phyloP scores from a whole-genome alignment of 495 filamentous ascomycete genomes.

The Diplogelasinospora grovesii region DNA sequence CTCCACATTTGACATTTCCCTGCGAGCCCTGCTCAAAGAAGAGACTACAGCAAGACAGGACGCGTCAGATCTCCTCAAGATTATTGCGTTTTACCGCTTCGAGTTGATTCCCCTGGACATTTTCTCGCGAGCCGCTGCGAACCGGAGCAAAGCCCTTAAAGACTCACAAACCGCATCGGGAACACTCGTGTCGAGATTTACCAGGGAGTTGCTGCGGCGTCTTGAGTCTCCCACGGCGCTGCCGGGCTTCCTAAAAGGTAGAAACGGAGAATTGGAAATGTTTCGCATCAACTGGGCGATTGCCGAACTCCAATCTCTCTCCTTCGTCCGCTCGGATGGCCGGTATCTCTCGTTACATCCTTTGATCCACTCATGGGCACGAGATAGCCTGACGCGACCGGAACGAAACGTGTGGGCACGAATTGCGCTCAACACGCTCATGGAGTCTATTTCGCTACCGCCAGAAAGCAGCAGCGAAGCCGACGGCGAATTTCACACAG shows the following conservation, averaged over 20 bases:
- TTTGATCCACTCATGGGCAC: slow-evolving; percentile 6
- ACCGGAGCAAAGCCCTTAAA: background rate
- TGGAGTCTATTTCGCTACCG: slow-evolving; percentile 1
- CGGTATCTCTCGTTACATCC: slow-evolving; percentile 7
- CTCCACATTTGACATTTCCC: slow-evolving; percentile 7
- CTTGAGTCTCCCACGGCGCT: background rate
- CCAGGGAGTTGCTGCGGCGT: background rate
- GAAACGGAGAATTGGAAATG: background rate
- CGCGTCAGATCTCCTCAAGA: slow-evolving; percentile 2
- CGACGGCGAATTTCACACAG: slow-evolving; percentile 6
- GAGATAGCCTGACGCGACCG: background rate
- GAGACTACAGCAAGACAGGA: background rate
- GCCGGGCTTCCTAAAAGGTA: slow-evolving; percentile 2
- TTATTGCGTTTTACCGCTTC: slow-evolving; percentile 6
- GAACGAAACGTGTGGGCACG: slow-evolving; percentile 1
- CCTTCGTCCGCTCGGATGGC: slow-evolving; percentile 3
- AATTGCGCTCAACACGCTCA: slow-evolving; percentile 2
- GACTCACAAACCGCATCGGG: background rate
- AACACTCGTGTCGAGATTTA: background rate
- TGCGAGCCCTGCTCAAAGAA: background rate
- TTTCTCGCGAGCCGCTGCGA: slow-evolving; percentile 1
- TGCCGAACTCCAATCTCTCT: slow-evolving; percentile 4
- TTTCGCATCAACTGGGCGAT: slow-evolving; percentile 6
- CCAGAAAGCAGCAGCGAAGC: slow-evolving; percentile 2
- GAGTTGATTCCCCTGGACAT: slow-evolving; percentile 4